Conservation (phyloP, 2,329 filamentous ascomycete genomes). For the Talaromyces albobiverticillius region DNA sequence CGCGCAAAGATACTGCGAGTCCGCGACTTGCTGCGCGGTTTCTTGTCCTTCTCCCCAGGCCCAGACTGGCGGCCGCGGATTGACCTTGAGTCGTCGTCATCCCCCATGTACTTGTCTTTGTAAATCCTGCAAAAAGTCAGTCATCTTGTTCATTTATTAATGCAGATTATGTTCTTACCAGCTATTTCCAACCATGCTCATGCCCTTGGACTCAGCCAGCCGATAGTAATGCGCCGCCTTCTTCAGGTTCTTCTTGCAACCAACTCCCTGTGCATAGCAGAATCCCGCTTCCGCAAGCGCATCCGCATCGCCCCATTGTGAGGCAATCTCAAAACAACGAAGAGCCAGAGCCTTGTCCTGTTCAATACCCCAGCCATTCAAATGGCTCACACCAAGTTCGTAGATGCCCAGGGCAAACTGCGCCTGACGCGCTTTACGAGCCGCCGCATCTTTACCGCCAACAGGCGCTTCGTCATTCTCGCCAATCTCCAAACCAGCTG, state of each 20-base stretch:
- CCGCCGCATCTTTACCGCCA: slow-evolving; percentile 58
- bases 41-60: slow-evolving; percentile 60
- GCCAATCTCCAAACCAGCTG: slow-evolving; percentile 75
- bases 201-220: slow-evolving; percentile 84
- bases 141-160: slow-evolving; percentile 6
- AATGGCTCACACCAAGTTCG: slow-evolving; percentile 91
- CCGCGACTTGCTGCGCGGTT: slow-evolving; percentile 71
- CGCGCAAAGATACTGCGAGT: slow-evolving; percentile 70
- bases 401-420: slow-evolving; percentile 96
- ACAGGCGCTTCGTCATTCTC: slow-evolving; percentile 59
- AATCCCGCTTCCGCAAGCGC: slow-evolving; percentile 92
- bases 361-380: slow-evolving; percentile 97
- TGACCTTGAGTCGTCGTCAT: slow-evolving; percentile 47
- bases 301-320: slow-evolving; percentile 91
- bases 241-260: slow-evolving; percentile 93
- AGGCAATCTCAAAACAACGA: slow-evolving; percentile 94
- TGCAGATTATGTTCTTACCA: slow-evolving; percentile 64
- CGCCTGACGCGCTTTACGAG: slow-evolving; percentile 79
- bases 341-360: slow-evolving; percentile 86
- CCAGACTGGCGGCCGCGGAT: slow-evolving; percentile 33
- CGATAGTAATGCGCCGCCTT: slow-evolving; percentile 91
- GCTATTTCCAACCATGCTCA: slow-evolving; percentile 97
- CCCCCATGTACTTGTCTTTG: slow-evolving; percentile 84
- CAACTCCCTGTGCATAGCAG: slow-evolving; percentile 90
- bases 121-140: slow-evolving; percentile 68